Evolutionary conservation across 352 stramenopile genomes (phyloP).

Genomic region (Phytophthora tubulina): DNA sequence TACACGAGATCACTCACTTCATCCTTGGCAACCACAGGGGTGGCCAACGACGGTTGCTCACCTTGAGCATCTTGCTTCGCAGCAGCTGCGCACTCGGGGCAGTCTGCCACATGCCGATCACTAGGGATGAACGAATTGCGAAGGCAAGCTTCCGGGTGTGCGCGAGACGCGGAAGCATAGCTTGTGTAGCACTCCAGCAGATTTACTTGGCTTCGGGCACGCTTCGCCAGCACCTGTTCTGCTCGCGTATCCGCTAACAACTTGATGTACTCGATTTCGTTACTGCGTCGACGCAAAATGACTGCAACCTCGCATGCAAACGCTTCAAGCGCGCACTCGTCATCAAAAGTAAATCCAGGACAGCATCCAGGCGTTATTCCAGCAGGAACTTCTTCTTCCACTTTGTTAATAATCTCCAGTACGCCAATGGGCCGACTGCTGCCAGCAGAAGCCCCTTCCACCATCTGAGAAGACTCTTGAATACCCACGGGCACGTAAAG

Average conservation of each 20-base stretch:
- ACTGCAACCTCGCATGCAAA: conserved; percentile 90
- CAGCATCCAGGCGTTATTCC: conserved; percentile 20
- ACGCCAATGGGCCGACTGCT: conserved; percentile 82
- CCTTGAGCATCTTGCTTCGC: conserved; percentile 30
- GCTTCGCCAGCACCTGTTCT: conserved; percentile 77
- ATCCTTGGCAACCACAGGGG: conserved; percentile 1
- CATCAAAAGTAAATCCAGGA: conserved; percentile 78
- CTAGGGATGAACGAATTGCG: conserved; percentile 68
- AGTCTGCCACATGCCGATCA: conserved; percentile 53
- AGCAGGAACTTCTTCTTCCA: conserved; percentile 48
- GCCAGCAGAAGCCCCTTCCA: conserved; percentile 35
- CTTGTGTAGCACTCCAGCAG: conserved; percentile 83
- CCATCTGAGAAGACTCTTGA: conserved; percentile 49
- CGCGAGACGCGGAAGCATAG: conserved; percentile 59
- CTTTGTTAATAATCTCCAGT: conserved; percentile 91
- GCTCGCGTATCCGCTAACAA: conserved; percentile 81
- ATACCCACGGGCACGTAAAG: conserved; percentile 89
- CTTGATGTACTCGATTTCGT: conserved; percentile 93
- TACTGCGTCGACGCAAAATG: conserved; percentile 81
- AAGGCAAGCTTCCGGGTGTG: conserved; percentile 61
- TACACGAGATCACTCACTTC: conserved; percentile 10
- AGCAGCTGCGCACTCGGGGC: conserved; percentile 46
- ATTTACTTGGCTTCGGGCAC: conserved; percentile 80
- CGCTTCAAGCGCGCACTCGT: conserved; percentile 88
- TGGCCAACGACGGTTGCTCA: conserved; percentile 6